These are phyloP conservation scores for Suhomyces bokatorum DNA, from an alignment of 1,139 yeast genomes.

Conservation along the genomic window DNA sequence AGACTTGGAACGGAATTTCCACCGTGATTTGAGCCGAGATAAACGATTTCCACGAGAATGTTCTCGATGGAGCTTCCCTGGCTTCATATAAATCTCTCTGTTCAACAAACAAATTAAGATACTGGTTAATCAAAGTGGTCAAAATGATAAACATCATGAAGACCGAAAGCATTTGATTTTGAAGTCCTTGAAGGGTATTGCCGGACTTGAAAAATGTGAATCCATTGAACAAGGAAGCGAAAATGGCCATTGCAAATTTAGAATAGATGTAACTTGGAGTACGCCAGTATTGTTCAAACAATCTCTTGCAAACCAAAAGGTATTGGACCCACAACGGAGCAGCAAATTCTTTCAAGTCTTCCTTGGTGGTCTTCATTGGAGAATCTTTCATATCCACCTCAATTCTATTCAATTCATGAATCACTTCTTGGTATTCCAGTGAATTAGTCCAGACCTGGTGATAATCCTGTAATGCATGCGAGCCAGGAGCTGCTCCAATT, in stretches of 20 bases:
- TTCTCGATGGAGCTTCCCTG: slow-evolving; percentile 69
- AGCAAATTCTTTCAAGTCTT: slow-evolving; percentile 42
- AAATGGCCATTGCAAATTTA: slow-evolving; percentile 53
- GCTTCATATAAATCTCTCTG: slow-evolving; percentile 71
- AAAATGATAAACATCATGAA: slow-evolving; percentile 58
- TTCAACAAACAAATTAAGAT: slow-evolving; percentile 65
- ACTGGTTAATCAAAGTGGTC: slow-evolving; percentile 62
- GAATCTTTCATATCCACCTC: slow-evolving; percentile 20
- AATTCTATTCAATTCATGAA: slow-evolving; percentile 27
- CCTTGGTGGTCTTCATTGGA: slow-evolving; percentile 17
- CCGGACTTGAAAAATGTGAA: slow-evolving; percentile 72
- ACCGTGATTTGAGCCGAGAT: slow-evolving; percentile 37
- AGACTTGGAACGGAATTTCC: slow-evolving; percentile 37
- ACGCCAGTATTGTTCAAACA: slow-evolving; percentile 69
- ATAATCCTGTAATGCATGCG: slow-evolving; percentile 35
- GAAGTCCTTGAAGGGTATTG: slow-evolving; percentile 58
- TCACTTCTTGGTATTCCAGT: slow-evolving; percentile 25
- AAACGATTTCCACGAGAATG: slow-evolving; percentile 52
- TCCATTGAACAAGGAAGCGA: slow-evolving; percentile 65
- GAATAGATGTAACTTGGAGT: slow-evolving; percentile 72
- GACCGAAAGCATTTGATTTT: slow-evolving; percentile 55
- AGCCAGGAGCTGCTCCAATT: slow-evolving; percentile 41
- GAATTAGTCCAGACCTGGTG: slow-evolving; percentile 37
- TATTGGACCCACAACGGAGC: slow-evolving; percentile 50
- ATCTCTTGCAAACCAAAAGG: slow-evolving; percentile 52